phyloP scores from a whole-genome alignment of 805 yeast species.

The Zygosaccharomyces siamensis region DNA sequence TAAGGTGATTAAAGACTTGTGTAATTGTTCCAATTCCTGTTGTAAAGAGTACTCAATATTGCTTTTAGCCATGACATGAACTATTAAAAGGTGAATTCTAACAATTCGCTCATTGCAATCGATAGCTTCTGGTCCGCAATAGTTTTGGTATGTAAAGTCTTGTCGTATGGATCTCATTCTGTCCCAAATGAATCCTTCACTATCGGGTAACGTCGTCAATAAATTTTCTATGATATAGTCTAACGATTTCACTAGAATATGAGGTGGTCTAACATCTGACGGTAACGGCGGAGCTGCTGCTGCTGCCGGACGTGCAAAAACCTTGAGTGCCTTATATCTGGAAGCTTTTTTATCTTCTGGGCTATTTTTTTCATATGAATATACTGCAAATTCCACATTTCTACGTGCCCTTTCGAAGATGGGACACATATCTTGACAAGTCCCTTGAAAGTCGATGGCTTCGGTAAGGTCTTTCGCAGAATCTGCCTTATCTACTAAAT shows the following conservation, averaged over 20 bases:
- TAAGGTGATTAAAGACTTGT: slow-evolving; percentile 82
- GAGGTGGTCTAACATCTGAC: slow-evolving; percentile 94
- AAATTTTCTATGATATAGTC: slow-evolving; percentile 64
- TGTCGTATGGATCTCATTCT: slow-evolving; percentile 94
- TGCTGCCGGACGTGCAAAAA: slow-evolving; percentile 94
- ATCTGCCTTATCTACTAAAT: slow-evolving; percentile 84
- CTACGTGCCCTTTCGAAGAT: slow-evolving; percentile 85
- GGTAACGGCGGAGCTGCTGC: slow-evolving; percentile 98
- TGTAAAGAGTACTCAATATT: slow-evolving; percentile 78
- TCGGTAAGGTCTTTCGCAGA: slow-evolving; percentile 76
- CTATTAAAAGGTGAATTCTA: slow-evolving; percentile 72
- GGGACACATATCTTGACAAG: slow-evolving; percentile 95
- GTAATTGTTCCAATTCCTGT: slow-evolving; percentile 92
- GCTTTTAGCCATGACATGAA: slow-evolving; percentile 80
- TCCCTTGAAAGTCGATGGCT: slow-evolving; percentile 82
- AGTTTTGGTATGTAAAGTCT: slow-evolving; percentile 94
- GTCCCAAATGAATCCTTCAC: slow-evolving; percentile 94
- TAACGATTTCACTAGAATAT: slow-evolving; percentile 58
- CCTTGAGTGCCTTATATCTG: slow-evolving; percentile 66
- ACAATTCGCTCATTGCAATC: slow-evolving; percentile 91
- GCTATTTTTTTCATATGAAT: slow-evolving; percentile 67
- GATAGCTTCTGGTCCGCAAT: slow-evolving; percentile 87
- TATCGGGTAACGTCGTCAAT: slow-evolving; percentile 65
- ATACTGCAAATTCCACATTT: slow-evolving; percentile 80
- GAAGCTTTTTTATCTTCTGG: slow-evolving; percentile 51